Conservation (phyloP, 176 grass and related monocot species). For the Oryza meridionalis region DNA sequence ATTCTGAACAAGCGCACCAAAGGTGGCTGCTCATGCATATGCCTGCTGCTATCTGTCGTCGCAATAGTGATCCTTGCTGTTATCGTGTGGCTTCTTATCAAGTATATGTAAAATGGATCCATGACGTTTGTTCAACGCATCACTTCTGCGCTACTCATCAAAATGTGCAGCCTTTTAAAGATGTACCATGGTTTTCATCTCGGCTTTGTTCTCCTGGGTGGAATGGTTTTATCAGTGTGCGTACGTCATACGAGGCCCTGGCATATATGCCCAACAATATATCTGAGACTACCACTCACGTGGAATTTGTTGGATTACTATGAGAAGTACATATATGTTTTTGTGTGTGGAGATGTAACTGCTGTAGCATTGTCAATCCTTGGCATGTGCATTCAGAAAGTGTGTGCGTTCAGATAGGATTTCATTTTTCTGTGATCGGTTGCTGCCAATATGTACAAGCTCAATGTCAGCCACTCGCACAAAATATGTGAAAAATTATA, state of each 20-base stretch:
- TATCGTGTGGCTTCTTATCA: constrained; percentile 84
- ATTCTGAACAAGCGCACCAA: constrained; percentile 91
- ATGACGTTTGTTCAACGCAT: neutral
- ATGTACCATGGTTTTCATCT: constrained; percentile 11
- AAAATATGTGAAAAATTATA: too few species aligned
- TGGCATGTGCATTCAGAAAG: neutral
- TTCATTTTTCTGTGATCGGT: neutral
- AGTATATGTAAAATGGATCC: constrained; percentile 62
- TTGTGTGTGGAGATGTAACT: neutral
- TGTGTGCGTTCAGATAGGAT: neutral
- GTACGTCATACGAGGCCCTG: neutral
- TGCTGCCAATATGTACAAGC: neutral
- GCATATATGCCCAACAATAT: constrained; percentile 22
- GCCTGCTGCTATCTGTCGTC: constrained; percentile 60
- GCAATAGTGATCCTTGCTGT: constrained; percentile 76
- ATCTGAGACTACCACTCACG: neutral
- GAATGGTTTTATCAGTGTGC: constrained; percentile 25
- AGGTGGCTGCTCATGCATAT: constrained; percentile 89
- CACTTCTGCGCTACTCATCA: neutral
- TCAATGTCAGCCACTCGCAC: too few species aligned
- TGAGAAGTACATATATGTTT: neutral
- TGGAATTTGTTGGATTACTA: constrained; percentile 25
- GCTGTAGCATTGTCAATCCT: neutral
- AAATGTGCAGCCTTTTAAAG: constrained; percentile 43
- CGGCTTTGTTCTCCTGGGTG: constrained; percentile 26